Base-by-base conservation (phyloP, 2,329 filamentous ascomycete genomes). In the Aspergillus latus region DNA sequence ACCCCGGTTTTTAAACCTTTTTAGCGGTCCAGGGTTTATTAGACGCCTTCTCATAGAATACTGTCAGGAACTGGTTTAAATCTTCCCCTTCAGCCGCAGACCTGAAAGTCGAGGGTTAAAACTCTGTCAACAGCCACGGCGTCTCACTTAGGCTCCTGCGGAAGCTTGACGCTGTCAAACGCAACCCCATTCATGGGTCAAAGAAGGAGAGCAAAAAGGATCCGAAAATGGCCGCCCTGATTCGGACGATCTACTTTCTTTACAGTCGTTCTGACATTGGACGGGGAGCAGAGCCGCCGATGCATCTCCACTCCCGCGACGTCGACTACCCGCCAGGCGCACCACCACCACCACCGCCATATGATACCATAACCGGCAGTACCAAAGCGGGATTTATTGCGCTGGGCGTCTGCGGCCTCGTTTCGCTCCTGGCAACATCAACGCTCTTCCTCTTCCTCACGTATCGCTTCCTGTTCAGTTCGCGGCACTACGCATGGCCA, bases 381-480 rank as follows among this genome's bases (percentile, higher is more conserved):
- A 44, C 10, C 9, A 28, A 28, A 29, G n/a, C 10, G 13, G 78
- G 78, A 13, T 75, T 81, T 49, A 76, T 80, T 45, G 75, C 76
- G 1, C 70, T 82, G 39, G 74, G 72, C 1, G 59, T 78, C 29
- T 74, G 77, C 52, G 76, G 76, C 13, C 65, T 77, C 49, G 63
- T 77, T 49, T 81, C 79, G 1, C 66, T 67, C 46, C 28, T 62
- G 4, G 64, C 64, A 2, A 55, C 62, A 3, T 36, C 63, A 1
- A 21, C 52, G 26, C 68, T 80, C 2, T 67, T 80, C 5, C 59
- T 62, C 30, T 79, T 79, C 66, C 75, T 82, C 61, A 80, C 78
- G 3, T 76, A 80, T 59, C 76, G 78, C 15, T 68, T 82, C 47
- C 67, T 81, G 28, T 76, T 74, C 58, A 82, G 79, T 78, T 69